Base-by-base conservation (phyloP, 306 rosid species). In the Trifolium pratense region DNA sequence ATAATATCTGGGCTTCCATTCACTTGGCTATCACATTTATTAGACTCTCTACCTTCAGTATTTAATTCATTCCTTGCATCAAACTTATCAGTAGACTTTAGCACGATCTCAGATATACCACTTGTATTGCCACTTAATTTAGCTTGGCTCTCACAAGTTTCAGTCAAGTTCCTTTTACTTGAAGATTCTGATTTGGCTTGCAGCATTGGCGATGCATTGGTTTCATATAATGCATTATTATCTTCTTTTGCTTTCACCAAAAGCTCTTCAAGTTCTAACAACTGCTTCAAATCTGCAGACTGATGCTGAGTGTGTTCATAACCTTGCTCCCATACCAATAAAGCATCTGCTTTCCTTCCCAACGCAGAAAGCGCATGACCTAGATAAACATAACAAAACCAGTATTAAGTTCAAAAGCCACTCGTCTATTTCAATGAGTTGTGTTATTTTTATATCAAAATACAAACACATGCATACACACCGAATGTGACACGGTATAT, bases 301-400 rank as follows among this genome's bases (percentile, higher is more conserved):
- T 84, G 88, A 81, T 72, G 46, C 70, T 88, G 63, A 57, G 95
- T 97, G 49, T 81, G 90, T 65, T 87, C 91, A 77, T 87, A 84
- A 52, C 99, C 99, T 87, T 84, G 87, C 85, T 89, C 92, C 99
- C 95, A 94, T n/a, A 86, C 89, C 80, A 83, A 77, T 31, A 91
- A 63, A 42, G 99, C 96, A 75, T 91, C 97, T 12, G 79, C 87
- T 83, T 84, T 88, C 90, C 87, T 87, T 80, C 99, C 97, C 86
- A 94, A 40, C 5, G 87, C 81, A 65, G 86, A 84, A 80, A 88
- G 77, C 4, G 97, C 99, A 70, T 66, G 80, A 75, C 99, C 99
- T 94, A 66, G 34, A 83, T 21, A 39, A 37, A 68, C 67, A 64
- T 26, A 76, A 77, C 9, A 63, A 46, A 59, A 74, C 32, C 32